Evolutionary conservation across 2,329 filamentous ascomycete species (phyloP).

Genomic region (Moelleriella libera): DNA sequence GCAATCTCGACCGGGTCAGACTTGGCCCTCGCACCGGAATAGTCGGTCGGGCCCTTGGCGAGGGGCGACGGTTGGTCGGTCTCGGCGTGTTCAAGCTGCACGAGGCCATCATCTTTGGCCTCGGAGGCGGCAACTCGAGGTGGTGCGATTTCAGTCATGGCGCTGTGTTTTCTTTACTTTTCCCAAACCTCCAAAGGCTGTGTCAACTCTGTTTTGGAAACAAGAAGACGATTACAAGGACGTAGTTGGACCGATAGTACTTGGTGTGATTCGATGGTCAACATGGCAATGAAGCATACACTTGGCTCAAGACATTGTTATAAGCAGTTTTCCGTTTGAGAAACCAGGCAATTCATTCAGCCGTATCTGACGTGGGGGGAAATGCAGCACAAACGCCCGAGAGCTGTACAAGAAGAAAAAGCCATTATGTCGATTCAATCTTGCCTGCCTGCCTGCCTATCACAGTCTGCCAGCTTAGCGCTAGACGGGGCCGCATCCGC

Average conservation of each 20-base stretch:
- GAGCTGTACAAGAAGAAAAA: too few species aligned
- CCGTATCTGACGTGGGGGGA: too few species aligned
- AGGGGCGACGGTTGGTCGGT: not conserved
- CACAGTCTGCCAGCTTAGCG: too few species aligned
- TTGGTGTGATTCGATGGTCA: too few species aligned
- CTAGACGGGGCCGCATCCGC: too few species aligned
- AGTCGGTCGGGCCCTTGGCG: constrained; percentile 10
- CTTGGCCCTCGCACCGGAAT: constrained; percentile 23
- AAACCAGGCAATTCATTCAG: not conserved
- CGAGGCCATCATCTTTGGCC: not conserved
- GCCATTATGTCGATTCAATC: too few species aligned
- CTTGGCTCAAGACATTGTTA: not conserved
- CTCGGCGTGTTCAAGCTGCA: not conserved
- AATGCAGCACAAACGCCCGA: too few species aligned
- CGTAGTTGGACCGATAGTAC: too few species aligned
- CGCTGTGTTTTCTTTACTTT: too few species aligned
- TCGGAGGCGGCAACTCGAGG: not conserved
- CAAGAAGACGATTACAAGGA: not conserved
- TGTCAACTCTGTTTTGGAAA: not conserved
- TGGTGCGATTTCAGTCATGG: not conserved
- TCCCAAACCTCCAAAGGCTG: too few species aligned
- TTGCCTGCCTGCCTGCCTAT: too few species aligned
- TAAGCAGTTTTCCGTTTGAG: not conserved
- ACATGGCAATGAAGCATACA: too few species aligned
- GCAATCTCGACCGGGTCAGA: constrained; percentile 23